phyloP scores from a whole-genome alignment of 73 alveolate species.

The Halteria grandinella region DNA sequence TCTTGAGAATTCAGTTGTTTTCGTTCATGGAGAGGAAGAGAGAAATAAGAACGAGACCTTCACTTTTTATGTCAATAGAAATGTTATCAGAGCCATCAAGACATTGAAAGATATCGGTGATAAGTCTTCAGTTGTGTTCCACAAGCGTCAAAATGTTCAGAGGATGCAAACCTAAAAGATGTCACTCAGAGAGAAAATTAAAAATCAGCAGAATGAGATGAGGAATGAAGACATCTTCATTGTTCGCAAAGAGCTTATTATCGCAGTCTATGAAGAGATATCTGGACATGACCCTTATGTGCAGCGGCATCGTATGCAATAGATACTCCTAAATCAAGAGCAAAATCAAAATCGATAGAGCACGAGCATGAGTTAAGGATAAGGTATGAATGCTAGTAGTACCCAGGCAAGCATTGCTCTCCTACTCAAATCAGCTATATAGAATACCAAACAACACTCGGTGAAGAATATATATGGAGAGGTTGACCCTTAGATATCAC shows the following conservation, averaged over 20 bases:
- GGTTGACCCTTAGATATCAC: conserved; percentile 10
- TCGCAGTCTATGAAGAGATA: conserved; percentile 26
- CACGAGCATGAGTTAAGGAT: background rate
- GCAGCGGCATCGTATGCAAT: background rate
- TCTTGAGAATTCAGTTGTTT: conserved; percentile 10
- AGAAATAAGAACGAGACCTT: conserved; percentile 3
- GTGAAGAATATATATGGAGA: too few relatives aligned
- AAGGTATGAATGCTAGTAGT: too few relatives aligned
- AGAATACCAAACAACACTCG: too few relatives aligned
- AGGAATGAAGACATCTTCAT: conserved; percentile 10
- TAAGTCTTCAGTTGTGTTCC: background rate
- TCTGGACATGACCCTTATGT: conserved; percentile 11
- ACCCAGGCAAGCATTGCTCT: too few relatives aligned
- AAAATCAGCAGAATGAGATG: conserved; percentile 1
- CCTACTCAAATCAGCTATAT: too few relatives aligned
- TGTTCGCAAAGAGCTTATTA: conserved; percentile 5
- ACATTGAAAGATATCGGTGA: conserved; percentile 1
- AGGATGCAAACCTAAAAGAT: background rate
- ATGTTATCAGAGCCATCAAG: conserved; percentile 1
- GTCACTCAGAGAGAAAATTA: conserved; percentile 31
- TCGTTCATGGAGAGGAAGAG: conserved; percentile 35
- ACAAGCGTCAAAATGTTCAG: background rate
- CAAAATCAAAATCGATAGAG: background rate
- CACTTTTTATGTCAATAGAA: conserved; percentile 18
- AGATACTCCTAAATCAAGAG: background rate